A percentile compares a stretch with the other conserved stretches of the same genome.
Evolutionary conservation across 768 basidiomycete species (phyloP).

Genomic region (Tylopilus balloui): DNA sequence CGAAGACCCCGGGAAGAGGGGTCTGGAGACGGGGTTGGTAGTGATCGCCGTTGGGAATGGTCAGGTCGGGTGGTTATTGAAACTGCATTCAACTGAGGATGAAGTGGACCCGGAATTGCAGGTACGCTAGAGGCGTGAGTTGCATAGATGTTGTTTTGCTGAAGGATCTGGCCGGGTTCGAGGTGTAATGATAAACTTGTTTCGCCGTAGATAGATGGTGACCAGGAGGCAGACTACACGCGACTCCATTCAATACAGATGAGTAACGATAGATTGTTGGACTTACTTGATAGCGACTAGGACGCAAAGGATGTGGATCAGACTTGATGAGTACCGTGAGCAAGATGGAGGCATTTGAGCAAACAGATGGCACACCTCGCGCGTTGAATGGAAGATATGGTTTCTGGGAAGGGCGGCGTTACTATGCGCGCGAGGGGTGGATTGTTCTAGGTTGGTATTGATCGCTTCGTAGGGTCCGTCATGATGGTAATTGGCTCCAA

Average conservation of each 20-base stretch:
- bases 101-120: conserved; percentile 2
- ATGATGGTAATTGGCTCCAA: conserved; percentile 62
- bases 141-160: conserved; percentile 27
- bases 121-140: conserved; percentile 1
- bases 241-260: conserved; percentile 8
- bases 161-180: conserved; percentile 53
- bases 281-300: conserved; percentile 19
- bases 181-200: conserved; percentile 47
- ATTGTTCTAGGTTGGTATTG: conserved; percentile 19
- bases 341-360: not conserved
- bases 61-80: conserved; percentile 1
- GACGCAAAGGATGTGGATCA: conserved; percentile 4
- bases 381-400: conserved; percentile 2
- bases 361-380: conserved; percentile 21
- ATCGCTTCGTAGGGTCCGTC: conserved; percentile 72
- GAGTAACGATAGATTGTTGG: not conserved
- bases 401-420: not conserved
- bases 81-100: conserved; percentile 1
- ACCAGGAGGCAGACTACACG: conserved; percentile 10
- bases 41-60: conserved; percentile 11
- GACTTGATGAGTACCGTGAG: conserved; percentile 17
- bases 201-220: not conserved
- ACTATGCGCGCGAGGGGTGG: conserved; percentile 7
- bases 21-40: conserved; percentile 5
- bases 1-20: not conserved